These are phyloP conservation scores for Volvox africanus DNA, from an alignment of 139 green algal genomes.

Conservation along the genomic window DNA sequence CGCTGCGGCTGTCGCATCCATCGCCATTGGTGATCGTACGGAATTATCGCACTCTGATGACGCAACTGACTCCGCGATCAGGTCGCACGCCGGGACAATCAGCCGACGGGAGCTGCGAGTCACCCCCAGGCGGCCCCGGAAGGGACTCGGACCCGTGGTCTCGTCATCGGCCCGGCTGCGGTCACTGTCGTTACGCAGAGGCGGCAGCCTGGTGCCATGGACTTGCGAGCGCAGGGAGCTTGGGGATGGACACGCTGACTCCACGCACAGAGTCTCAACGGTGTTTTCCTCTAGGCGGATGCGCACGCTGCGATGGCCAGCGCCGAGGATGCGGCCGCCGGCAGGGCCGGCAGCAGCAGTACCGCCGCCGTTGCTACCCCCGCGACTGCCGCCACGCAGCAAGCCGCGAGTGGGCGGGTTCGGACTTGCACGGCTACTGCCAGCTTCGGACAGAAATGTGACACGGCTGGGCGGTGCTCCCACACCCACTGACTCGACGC, in stretches of 20 bases:
- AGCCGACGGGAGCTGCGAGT: slow-evolving; percentile 14
- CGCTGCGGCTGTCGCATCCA: neutral
- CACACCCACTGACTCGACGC: neutral
- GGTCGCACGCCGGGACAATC: neutral
- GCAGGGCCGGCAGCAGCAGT: neutral
- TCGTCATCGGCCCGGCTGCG: neutral
- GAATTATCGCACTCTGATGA: neutral
- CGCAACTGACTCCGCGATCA: neutral
- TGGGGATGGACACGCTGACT: neutral
- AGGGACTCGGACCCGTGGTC: neutral
- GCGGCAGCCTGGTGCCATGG: neutral
- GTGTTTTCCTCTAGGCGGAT: neutral
- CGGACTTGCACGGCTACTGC: neutral
- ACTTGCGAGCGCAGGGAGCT: neutral
- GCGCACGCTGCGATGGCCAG: neutral
- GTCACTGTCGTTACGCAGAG: neutral
- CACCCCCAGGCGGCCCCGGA: neutral
- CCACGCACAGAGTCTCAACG: neutral
- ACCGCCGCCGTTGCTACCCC: neutral
- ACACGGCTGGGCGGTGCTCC: neutral
- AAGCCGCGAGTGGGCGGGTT: neutral
- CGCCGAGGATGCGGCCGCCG: neutral
- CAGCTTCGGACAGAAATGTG: neutral
- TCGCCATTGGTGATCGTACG: neutral
- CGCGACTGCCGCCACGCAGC: neutral